Percentiles rank a stretch among this genome's conserved stretches.
phyloP scores from a whole-genome alignment of 2,329 filamentous ascomycete species.

The Xylariaceae sp. region DNA sequence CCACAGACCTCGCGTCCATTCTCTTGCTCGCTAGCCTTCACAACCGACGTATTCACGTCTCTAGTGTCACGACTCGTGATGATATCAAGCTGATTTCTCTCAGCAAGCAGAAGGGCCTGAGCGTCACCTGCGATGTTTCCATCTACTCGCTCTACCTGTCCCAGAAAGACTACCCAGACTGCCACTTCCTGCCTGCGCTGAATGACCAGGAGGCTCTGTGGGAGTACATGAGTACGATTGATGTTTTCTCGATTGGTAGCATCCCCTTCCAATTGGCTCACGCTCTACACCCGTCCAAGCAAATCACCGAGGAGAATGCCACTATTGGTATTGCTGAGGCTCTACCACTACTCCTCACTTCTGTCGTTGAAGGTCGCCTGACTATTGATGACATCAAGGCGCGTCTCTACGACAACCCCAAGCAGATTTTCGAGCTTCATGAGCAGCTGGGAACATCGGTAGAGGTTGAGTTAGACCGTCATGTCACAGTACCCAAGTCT shows the following conservation, averaged over 20 bases:
- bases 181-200: constrained; percentile 58
- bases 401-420: constrained; percentile 71
- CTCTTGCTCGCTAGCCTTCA: constrained; percentile 72
- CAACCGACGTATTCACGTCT: constrained; percentile 72
- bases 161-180: constrained; percentile 64
- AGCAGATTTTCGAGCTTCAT: constrained; percentile 76
- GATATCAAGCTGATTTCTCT: constrained; percentile 72
- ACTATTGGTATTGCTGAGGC: constrained; percentile 66
- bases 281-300: constrained; percentile 35
- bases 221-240: constrained; percentile 67
- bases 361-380: constrained; percentile 66
- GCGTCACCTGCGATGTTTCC: constrained; percentile 78
- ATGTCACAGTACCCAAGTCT: constrained; percentile 52
- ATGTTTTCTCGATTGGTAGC: constrained; percentile 74
- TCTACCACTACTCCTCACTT: constrained; percentile 68
- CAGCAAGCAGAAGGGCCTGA: constrained; percentile 74
- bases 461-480: constrained; percentile 70
- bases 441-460: constrained; percentile 69
- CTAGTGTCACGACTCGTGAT: constrained; percentile 74
- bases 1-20: constrained; percentile 75
- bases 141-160: constrained; percentile 73
- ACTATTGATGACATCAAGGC: constrained; percentile 67
- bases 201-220: constrained; percentile 69
- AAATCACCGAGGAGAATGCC: constrained; percentile 48
- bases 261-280: constrained; percentile 70